Base-by-base conservation (phyloP, 192 early-diverging fungal species). In the Coemansia umbellata region DNA sequence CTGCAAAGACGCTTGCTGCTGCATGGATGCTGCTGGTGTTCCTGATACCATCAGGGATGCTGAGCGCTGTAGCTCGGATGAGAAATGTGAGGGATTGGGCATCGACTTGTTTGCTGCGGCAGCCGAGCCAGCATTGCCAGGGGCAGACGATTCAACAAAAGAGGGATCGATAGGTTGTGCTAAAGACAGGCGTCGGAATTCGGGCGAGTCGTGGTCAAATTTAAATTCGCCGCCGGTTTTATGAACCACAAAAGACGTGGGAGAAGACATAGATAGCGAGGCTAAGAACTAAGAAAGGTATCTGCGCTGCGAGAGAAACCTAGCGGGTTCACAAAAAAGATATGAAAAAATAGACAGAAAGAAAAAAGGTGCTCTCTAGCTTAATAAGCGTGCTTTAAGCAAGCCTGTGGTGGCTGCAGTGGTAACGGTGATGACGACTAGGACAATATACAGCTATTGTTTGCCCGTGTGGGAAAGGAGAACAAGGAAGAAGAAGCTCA, bases 151-250 rank as follows among this genome's bases (percentile, higher is more conserved):
- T 26, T 63, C 60, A 39, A 49, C 23, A 27, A 32, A 11, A 22
- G 43, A 45, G 43, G 24, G 8, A 26, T 45, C 43, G 11, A 27
- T 45, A n/a, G n/a, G n/a, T n/a, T n/a, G n/a, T 7, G 21, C 24
- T 13, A 45, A 26, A 30, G 60, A 26, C 27, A 32, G 17, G 32
- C 53, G 53, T 28, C 39, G 53, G 26, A 55, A 33, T 28, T 55
- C 60, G 15, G 40, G 17, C 21, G 48, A 31, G 45, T 31, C 27
- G 31, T 58, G 22, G 23, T 40, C 60, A 36, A 63, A 55, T 54
- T 63, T 48, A 32, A 63, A 49, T 54, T 63, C 53, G 31, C 37
- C 26, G 22, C 42, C 32, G 11, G 43, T 26, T 9, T 44, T 53
- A 10, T 53, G 44, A 31, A 40, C 33, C 18, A 37, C 43, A 49